These are phyloP conservation scores for Cyclotella sp. DNA, from an alignment of 108 stramenopile species.

Conservation along the genomic window DNA sequence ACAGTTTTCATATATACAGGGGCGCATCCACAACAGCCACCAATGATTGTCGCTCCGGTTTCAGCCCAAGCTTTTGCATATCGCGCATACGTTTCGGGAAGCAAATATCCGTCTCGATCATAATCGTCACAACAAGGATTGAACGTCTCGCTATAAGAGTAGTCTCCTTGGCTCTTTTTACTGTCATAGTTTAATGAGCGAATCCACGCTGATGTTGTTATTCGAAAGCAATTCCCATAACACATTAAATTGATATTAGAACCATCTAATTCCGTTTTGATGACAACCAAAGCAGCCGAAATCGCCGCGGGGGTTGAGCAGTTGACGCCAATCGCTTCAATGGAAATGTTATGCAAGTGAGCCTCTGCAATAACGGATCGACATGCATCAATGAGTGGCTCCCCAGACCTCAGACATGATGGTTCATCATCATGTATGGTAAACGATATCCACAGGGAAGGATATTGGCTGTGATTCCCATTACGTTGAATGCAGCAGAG, in stretches of 20 bases:
- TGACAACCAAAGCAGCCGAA: constrained; percentile 27
- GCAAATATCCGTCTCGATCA: constrained; percentile 33
- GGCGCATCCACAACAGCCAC: constrained; percentile 51
- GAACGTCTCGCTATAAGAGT: background rate
- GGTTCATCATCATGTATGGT: constrained; percentile 47
- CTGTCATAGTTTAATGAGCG: constrained; percentile 21
- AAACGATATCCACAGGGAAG: constrained; percentile 51
- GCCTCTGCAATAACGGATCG: constrained; percentile 21
- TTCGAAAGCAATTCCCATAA: constrained; percentile 54
- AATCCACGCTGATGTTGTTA: constrained; percentile 57
- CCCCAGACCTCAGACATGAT: constrained; percentile 42
- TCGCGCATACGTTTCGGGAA: constrained; percentile 33
- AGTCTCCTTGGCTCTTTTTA: background rate
- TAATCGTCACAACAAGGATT: constrained; percentile 26
- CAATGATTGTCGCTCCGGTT: constrained; percentile 37
- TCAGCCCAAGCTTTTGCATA: constrained; percentile 36
- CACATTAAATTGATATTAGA: constrained; percentile 32
- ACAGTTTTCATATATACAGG: constrained; percentile 46
- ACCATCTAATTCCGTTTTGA: constrained; percentile 10
- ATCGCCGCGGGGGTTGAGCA: constrained; percentile 52
- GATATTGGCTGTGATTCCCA: constrained; percentile 2
- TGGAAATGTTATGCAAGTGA: constrained; percentile 10
- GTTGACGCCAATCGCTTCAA: constrained; percentile 53
- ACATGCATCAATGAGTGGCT: constrained; percentile 30
- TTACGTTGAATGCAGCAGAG: constrained; percentile 8